phyloP scores from a whole-genome alignment of 352 stramenopile species.

The Phytophthora lateralis region DNA sequence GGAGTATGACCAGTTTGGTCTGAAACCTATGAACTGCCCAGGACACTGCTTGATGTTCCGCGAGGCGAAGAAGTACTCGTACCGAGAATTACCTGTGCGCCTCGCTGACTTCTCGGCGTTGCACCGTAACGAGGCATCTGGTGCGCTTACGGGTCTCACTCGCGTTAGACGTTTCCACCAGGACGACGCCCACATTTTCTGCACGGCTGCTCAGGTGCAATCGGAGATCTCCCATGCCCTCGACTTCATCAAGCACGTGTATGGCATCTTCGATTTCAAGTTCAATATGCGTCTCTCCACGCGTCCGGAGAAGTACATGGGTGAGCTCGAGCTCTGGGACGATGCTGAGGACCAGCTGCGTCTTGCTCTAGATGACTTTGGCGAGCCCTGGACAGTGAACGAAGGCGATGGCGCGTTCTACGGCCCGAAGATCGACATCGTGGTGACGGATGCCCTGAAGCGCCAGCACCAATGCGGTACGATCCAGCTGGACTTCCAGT shows the following conservation, averaged over 20 bases:
- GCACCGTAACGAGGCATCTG: conserved; percentile 95
- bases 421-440: conserved; percentile 98
- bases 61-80: conserved; percentile 93
- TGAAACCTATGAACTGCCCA: conserved; percentile 99
- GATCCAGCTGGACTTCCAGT: conserved; percentile 98
- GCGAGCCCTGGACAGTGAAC: conserved; percentile 87
- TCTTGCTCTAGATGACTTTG: conserved; percentile 71
- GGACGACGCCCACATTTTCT: conserved; percentile 99
- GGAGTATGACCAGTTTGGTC: conserved; percentile 92
- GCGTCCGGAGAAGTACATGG: conserved; percentile 95
- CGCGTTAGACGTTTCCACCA: conserved; percentile 98
- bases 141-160: conserved; percentile 96
- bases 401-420: conserved; percentile 97
- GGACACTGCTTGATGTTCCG: conserved; percentile 98
- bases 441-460: conserved; percentile 96
- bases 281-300: conserved; percentile 95
- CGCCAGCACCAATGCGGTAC: conserved; percentile 97
- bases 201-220: conserved; percentile 94
- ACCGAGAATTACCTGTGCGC: conserved; percentile 94
- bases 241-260: conserved; percentile 94
- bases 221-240: conserved; percentile 95
- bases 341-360: conserved; percentile 83
- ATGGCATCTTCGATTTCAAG: conserved; percentile 95
- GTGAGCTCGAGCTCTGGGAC: conserved; percentile 94
- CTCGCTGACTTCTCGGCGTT: conserved; percentile 96